Conservation (phyloP, 2,329 filamentous ascomycete species). For the Colletotrichum sp. region DNA sequence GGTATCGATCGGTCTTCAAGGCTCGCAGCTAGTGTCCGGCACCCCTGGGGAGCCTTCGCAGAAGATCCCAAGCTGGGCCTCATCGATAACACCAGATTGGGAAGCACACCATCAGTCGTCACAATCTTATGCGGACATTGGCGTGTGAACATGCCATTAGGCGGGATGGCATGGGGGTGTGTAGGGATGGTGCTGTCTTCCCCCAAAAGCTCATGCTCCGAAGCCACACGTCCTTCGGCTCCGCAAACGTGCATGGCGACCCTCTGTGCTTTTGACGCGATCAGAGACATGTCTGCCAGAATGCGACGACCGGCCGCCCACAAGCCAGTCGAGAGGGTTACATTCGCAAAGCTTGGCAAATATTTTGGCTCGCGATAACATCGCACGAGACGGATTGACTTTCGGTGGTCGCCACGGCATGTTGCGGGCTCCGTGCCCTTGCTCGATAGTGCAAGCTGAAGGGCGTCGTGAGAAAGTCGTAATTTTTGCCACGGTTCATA, state of each 20-base stretch:
- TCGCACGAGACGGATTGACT: neutral
- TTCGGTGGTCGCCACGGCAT: neutral
- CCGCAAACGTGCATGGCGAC: slow-evolving; percentile 8
- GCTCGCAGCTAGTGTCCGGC: slow-evolving; percentile 6
- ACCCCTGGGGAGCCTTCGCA: slow-evolving; percentile 7
- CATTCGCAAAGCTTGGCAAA: slow-evolving; percentile 13
- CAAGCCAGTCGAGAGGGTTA: neutral
- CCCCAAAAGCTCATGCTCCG: slow-evolving; percentile 16
- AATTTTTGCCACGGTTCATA: neutral
- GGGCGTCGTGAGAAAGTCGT: neutral
- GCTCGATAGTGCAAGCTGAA: neutral
- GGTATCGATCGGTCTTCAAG: slow-evolving; percentile 5
- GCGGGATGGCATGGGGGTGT: neutral
- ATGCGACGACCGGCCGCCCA: neutral
- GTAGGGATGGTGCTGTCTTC: neutral
- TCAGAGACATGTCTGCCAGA: neutral
- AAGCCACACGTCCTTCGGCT: slow-evolving; percentile 6
- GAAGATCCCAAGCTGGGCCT: neutral
- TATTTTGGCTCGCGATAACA: neutral
- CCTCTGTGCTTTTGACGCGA: neutral
- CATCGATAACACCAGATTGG: slow-evolving; percentile 1
- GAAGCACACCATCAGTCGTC: slow-evolving; percentile 4
- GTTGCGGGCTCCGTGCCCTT: neutral
- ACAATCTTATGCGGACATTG: slow-evolving; percentile 8
- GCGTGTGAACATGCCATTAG: neutral